Evolutionary conservation across 108 stramenopile species (phyloP), one percentile per base, ranked within the genome.

Genomic region (Fragilaria crotonensis): DNA sequence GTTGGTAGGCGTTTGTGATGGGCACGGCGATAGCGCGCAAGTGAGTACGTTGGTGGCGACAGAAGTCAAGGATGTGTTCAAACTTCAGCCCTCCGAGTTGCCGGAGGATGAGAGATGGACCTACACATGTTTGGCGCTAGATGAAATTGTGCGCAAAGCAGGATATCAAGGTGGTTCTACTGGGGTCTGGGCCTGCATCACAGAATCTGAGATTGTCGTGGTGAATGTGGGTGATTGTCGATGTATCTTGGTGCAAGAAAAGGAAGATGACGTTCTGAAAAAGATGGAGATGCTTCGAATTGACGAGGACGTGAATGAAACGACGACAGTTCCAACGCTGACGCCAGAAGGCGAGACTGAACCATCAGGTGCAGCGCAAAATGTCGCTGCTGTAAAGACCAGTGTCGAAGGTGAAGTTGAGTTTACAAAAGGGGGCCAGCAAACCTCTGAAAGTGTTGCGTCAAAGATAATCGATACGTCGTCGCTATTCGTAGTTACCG

Each of bases 211-310:
- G 4, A 67, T 95, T 49, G 61, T 90, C 25, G 83, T 93, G 21
- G 96, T 87, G 19, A 92, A 91, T 61, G 81, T 94, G 4, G 96
- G 96, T 0, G 96, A 97, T 63, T 82, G 85, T 63, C 81, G 93
- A 0, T 84, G 84, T 45, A 89, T 96, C 58, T 63, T 93, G 25
- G 72, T 88, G 21, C 64, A 83, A 59, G 45, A 67, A 66, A 58
- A 58, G 25, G 25, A 19, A 2, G 9, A 29, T 29, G 57, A 36
- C 45, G 59, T 55, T 32, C 4, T n/a, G n/a, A n/a, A n/a, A n/a
- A n/a, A n/a, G n/a, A n/a, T n/a, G n/a, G n/a, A 36, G 60, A 53
- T 36, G 26, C 29, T 25, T 52, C 21, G 29, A 54, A 54, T 11
- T 33, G 21, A 45, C 44, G 25, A 52, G 30, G 3, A 30, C 19